Base-by-base conservation (phyloP, 179 eudicot genomes). In the Pouteria campechiana region DNA sequence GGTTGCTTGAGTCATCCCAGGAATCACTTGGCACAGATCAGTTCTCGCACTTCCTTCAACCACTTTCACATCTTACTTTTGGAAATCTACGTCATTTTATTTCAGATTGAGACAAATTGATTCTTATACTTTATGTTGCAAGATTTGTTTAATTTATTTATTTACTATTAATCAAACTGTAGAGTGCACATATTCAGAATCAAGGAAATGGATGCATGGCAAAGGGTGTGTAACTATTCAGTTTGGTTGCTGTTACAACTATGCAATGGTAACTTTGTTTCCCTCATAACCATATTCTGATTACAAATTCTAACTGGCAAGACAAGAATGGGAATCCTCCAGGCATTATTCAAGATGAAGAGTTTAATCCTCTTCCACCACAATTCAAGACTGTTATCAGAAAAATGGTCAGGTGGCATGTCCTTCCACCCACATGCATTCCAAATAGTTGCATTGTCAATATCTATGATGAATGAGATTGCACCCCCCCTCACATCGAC, bases 401-500 rank as follows among this genome's bases (percentile, higher is more conserved):
- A 40, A 65, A 69, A 43, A 64, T 79, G 83, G 83, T 75, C 41
- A 61, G 54, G 49, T 79, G 82, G 79, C 79, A 69, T 20, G 72
- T 79, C 29, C 42, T 79, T 28, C 88, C 82, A 22, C 65, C 77
- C 6, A 57, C 73, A 12, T 66, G 74, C 37, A 61, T 79, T 37
- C 83, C 83, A 2, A 61, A 75, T 43, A 79, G 88, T 48, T 79
- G 83, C 57, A 79, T 79, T 12, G 83, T 75, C 31, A 79, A 75
- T 36, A 72, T 79, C 5, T 79, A 79, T 25, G 74, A 75, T 12
- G 76, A 59, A 25, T 82, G 79, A 4, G 82, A 75, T 38, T 79
- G 88, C 62, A 72, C 75, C 36, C 87, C 82, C 13, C 87, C 87
- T n/a, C 87, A 79, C 47, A 79, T 79, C 5, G 88, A 79, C 46